These are phyloP conservation scores for Blechomonas ayalai DNA, from an alignment of 208 protist species.

Conservation along the genomic window DNA sequence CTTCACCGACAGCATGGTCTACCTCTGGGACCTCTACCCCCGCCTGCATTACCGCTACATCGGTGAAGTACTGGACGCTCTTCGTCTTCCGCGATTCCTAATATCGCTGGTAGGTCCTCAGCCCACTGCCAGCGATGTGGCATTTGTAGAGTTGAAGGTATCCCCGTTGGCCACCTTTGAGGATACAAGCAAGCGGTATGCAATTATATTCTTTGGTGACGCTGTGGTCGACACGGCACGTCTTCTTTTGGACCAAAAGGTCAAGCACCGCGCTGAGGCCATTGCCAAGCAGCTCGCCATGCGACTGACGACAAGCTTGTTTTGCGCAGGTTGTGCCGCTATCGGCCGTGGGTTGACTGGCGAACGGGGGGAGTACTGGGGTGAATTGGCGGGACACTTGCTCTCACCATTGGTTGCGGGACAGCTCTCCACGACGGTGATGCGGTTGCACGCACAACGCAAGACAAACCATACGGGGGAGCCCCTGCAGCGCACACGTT, in stretches of 20 bases:
- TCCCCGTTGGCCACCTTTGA: conserved; percentile 37
- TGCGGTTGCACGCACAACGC: too few species aligned
- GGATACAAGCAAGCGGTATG: conserved; percentile 50
- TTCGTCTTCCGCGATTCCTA: conserved; percentile 56
- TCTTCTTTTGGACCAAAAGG: conserved; percentile 10
- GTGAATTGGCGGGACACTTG: conserved; percentile 34
- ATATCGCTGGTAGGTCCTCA: conserved; percentile 35
- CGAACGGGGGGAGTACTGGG: conserved; percentile 71
- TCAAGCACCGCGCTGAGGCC: conserved; percentile 15
- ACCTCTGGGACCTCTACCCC: conserved; percentile 73
- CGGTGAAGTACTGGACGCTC: conserved; percentile 20
- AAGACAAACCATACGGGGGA: too few species aligned
- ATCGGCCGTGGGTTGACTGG: conserved; percentile 33
- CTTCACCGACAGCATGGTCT: conserved; percentile 46
- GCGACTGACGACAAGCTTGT: conserved; percentile 27
- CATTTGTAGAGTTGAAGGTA: conserved; percentile 16
- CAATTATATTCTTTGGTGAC: conserved; percentile 38
- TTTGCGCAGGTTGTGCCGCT: conserved; percentile 32
- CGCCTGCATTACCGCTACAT: conserved; percentile 61
- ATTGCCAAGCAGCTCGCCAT: conserved; percentile 13
- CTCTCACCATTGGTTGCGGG: conserved; percentile 18
- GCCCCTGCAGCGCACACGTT: too few species aligned
- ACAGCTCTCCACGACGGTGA: conserved; percentile 8
- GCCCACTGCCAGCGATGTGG: conserved; percentile 27
- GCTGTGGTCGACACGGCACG: conserved; percentile 45